A percentile compares a stretch with the other conserved stretches of the same genome.
Evolutionary conservation across 306 rosid genomes (phyloP).

Genomic region (Fragaria nilgerrensis): DNA sequence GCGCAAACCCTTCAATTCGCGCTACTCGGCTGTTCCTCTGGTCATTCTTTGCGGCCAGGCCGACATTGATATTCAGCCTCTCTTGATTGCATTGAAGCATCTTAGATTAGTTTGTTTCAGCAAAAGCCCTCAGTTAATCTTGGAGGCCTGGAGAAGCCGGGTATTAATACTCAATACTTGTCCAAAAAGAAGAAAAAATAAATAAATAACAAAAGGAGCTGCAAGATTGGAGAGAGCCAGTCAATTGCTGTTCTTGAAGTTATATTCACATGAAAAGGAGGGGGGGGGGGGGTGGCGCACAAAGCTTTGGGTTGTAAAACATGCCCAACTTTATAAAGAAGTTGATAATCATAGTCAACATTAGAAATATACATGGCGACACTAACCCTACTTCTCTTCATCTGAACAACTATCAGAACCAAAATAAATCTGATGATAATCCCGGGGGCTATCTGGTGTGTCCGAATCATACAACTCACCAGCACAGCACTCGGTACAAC

Average conservation of each 20-base stretch:
- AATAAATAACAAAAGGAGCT: neutral
- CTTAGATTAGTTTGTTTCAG: neutral
- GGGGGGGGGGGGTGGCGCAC: too few relatives aligned
- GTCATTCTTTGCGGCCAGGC: too few relatives aligned
- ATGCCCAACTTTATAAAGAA: constrained; percentile 44
- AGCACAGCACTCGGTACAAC: constrained; percentile 40
- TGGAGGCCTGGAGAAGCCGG: neutral
- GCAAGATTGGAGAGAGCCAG: neutral
- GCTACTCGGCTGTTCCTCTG: neutral
- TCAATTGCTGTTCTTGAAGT: neutral
- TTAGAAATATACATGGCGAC: constrained; percentile 52
- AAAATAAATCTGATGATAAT: constrained; percentile 43
- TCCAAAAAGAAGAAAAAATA: too few relatives aligned
- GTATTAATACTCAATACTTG: too few relatives aligned
- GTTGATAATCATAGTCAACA: constrained; percentile 26
- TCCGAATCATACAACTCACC: constrained; percentile 43
- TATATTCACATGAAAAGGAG: constrained; percentile 30
- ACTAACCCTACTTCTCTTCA: constrained; percentile 65
- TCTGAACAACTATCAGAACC: constrained; percentile 45
- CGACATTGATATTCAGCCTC: neutral
- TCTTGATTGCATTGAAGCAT: neutral
- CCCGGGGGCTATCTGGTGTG: constrained; percentile 27
- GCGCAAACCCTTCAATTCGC: neutral
- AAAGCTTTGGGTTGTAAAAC: constrained; percentile 22
- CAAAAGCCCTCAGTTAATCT: neutral